Percentiles rank a stretch among this genome's conserved stretches.
phyloP scores from a whole-genome alignment of 805 yeast species.

The Spathaspora arborariae region DNA sequence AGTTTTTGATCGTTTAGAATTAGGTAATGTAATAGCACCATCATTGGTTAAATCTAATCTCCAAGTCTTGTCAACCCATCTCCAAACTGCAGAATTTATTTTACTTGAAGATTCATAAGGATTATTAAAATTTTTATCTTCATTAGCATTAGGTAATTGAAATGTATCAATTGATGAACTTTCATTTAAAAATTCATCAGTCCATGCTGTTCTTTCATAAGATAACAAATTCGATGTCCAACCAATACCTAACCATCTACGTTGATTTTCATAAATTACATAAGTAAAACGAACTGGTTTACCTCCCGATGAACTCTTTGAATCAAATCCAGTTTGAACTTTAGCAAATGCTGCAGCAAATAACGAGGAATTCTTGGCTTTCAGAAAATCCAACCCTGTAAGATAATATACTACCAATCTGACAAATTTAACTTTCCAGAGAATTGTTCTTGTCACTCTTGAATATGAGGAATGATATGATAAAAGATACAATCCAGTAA shows the following conservation, averaged over 20 bases:
- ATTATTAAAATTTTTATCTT: not conserved
- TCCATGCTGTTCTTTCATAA: conserved; percentile 95
- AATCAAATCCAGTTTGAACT: conserved; percentile 30
- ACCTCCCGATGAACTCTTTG: conserved; percentile 15
- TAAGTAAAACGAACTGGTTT: conserved; percentile 78
- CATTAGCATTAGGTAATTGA: conserved; percentile 65
- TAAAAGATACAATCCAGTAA: conserved; percentile 56
- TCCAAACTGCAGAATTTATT: conserved; percentile 77
- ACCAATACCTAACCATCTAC: conserved; percentile 97
- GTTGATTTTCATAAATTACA: conserved; percentile 89
- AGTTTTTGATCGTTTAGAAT: conserved; percentile 50
- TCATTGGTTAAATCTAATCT: conserved; percentile 83
- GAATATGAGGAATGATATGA: conserved; percentile 88
- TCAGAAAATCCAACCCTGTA: conserved; percentile 78
- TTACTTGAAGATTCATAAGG: conserved; percentile 12
- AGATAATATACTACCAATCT: conserved; percentile 73
- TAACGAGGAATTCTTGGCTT: conserved; percentile 41
- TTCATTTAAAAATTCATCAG: conserved; percentile 91
- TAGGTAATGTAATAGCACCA: conserved; percentile 72
- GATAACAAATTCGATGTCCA: conserved; percentile 92
- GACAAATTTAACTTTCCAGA: conserved; percentile 78
- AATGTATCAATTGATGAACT: conserved; percentile 73
- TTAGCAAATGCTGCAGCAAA: conserved; percentile 55
- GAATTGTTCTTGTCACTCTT: conserved; percentile 72
- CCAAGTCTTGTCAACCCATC: conserved; percentile 95